Evolutionary conservation across 179 eudicot species (phyloP).

Genomic region (Nepenthes alata): DNA sequence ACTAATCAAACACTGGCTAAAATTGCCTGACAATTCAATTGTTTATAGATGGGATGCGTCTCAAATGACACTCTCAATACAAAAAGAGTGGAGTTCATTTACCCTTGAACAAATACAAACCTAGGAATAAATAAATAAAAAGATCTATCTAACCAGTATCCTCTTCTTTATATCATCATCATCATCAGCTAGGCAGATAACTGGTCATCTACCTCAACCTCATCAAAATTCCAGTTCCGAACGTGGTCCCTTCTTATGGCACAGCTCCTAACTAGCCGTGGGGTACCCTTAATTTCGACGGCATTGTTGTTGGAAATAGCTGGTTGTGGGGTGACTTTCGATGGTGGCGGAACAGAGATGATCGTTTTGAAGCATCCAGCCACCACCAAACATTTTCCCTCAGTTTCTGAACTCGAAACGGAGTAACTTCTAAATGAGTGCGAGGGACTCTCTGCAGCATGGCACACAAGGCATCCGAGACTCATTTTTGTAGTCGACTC

Average conservation of each 20-base stretch:
- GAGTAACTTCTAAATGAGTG: constrained; percentile 90
- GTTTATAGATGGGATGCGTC: too few species aligned
- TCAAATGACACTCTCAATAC: too few species aligned
- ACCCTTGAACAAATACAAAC: too few species aligned
- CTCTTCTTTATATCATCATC: constrained; percentile 7
- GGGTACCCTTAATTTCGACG: constrained; percentile 34
- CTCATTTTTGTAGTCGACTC: constrained; percentile 37
- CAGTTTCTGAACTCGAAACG: constrained; percentile 74
- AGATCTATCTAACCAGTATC: constrained; percentile 10
- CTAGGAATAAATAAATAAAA: too few species aligned
- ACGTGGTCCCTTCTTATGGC: constrained; percentile 78
- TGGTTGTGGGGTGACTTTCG: constrained; percentile 83
- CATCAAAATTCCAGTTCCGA: constrained; percentile 73
- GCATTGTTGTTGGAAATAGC: constrained; percentile 13
- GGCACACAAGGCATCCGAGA: constrained; percentile 90
- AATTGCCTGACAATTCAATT: too few species aligned
- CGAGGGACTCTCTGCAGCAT: constrained; percentile 77
- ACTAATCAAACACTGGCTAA: too few species aligned
- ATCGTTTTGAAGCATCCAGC: constrained; percentile 53
- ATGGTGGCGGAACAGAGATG: constrained; percentile 25
- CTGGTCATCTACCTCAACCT: constrained; percentile 40
- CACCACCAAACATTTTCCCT: constrained; percentile 66
- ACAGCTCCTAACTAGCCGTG: constrained; percentile 64
- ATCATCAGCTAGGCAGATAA: not conserved
- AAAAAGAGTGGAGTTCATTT: too few species aligned